Conservation (phyloP, 1,139 yeast genomes). For the Casaregolazyma lundiana region DNA sequence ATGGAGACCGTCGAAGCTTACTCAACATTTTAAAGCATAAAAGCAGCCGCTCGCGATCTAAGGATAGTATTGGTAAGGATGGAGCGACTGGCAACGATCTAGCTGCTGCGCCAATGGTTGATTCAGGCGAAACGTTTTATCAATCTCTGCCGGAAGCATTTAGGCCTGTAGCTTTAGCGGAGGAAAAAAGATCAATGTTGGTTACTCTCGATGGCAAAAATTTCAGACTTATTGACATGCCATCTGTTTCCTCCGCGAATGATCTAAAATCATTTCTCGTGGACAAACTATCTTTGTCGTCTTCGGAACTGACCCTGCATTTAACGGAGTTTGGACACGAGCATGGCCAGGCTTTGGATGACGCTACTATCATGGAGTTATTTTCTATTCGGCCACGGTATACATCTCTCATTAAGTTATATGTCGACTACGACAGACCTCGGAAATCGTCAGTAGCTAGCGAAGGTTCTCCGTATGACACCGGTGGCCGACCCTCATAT, state of each 20-base stretch:
- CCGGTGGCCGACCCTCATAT: slow-evolving; percentile 16
- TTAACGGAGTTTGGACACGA: slow-evolving; percentile 66
- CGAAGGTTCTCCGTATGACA: slow-evolving; percentile 13
- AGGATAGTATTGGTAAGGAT: neutral
- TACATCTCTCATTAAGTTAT: slow-evolving; percentile 28
- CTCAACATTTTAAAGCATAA: slow-evolving; percentile 3
- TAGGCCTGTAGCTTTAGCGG: slow-evolving; percentile 1
- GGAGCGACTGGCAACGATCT: neutral
- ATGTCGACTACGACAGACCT: slow-evolving; percentile 13
- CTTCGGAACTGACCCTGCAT: slow-evolving; percentile 48
- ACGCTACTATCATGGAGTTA: slow-evolving; percentile 42
- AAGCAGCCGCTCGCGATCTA: slow-evolving; percentile 1
- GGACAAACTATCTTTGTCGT: slow-evolving; percentile 40
- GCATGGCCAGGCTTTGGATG: slow-evolving; percentile 59
- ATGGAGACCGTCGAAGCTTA: slow-evolving; percentile 2
- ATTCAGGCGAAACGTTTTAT: neutral
- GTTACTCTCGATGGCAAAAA: slow-evolving; percentile 55
- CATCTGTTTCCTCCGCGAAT: slow-evolving; percentile 25
- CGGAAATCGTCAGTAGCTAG: slow-evolving; percentile 14
- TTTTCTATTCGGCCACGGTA: slow-evolving; percentile 11
- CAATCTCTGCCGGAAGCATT: neutral
- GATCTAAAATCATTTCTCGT: slow-evolving; percentile 41
- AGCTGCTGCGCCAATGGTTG: neutral
- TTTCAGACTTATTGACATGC: slow-evolving; percentile 48
- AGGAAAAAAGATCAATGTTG: slow-evolving; percentile 39